Conservation (phyloP, 176 grass and related monocot species). For the Avena eriantha region DNA sequence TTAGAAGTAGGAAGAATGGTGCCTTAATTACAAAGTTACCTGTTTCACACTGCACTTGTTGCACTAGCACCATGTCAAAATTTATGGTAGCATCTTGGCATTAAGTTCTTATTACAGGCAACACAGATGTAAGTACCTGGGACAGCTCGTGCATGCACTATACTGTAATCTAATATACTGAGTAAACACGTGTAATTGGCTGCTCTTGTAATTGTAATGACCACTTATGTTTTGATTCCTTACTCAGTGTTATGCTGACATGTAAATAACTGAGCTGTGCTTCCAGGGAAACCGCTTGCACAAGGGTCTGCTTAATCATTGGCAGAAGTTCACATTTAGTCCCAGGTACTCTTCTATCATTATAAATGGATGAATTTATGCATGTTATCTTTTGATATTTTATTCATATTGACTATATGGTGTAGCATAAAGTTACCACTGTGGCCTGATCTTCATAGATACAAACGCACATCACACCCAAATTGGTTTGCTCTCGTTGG, state of each 20-base stretch:
- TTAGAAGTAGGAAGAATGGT: not conserved
- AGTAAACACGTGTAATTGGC: not conserved
- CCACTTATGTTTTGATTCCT: slow-evolving; percentile 24
- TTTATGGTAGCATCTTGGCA: slow-evolving; percentile 6
- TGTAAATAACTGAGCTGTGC: slow-evolving; percentile 34
- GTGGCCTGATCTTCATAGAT: too few relatives aligned
- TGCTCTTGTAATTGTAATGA: slow-evolving; percentile 11
- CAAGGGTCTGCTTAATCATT: slow-evolving; percentile 92
- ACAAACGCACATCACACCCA: too few relatives aligned
- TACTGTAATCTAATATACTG: slow-evolving; percentile 9
- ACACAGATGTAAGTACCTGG: not conserved
- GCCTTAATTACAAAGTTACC: not conserved
- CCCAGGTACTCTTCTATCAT: slow-evolving; percentile 69
- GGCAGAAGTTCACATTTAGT: slow-evolving; percentile 97
- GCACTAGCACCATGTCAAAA: not conserved
- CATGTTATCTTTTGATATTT: not conserved
- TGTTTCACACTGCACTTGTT: slow-evolving; percentile 20
- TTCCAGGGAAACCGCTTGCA: slow-evolving; percentile 95
- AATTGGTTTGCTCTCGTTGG: too few relatives aligned
- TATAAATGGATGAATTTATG: slow-evolving; percentile 3
- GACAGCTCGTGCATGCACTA: not conserved
- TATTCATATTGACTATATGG: slow-evolving; percentile 1
- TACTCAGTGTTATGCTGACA: slow-evolving; percentile 28
- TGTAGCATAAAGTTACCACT: too few relatives aligned
- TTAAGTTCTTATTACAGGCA: slow-evolving; percentile 24